Percentiles rank a stretch among this genome's conserved stretches.
Evolutionary conservation across 139 green algal genomes (phyloP).

Genomic region (Dunaliella primolecta): DNA sequence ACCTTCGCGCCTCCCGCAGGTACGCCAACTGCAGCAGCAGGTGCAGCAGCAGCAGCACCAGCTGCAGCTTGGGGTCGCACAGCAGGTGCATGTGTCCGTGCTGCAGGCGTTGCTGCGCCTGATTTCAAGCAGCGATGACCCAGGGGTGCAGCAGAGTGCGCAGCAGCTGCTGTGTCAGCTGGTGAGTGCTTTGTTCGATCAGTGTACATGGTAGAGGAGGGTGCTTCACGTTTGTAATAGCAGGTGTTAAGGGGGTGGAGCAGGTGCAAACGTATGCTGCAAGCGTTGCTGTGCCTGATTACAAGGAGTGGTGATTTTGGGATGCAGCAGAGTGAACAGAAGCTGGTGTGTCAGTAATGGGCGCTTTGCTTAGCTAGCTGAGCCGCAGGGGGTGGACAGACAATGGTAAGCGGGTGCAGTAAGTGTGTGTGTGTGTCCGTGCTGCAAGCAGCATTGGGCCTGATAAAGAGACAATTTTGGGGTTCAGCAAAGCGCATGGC

Average conservation of each 20-base stretch:
- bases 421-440: slow-evolving; percentile 4
- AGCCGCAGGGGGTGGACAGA: no score
- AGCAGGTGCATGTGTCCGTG: slow-evolving; percentile 8
- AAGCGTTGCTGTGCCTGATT: not conserved
- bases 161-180: slow-evolving; percentile 20
- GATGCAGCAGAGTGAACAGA: slow-evolving; percentile 7
- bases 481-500: slow-evolving; percentile 11
- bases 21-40: not conserved
- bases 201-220: no score
- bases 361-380: no score
- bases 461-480: slow-evolving; percentile 7
- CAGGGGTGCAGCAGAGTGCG: slow-evolving; percentile 10
- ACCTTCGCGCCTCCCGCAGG: no score
- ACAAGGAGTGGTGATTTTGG: not conserved
- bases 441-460: not conserved
- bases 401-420: no score
- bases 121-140: slow-evolving; percentile 1
- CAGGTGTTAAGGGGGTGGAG: no score
- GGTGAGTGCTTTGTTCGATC: slow-evolving; percentile 14
- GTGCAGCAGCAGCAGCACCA: not conserved
- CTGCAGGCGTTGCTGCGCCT: not conserved
- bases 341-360: slow-evolving; percentile 21
- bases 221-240: no score
- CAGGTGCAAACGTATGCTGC: not conserved
- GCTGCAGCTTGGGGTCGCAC: not conserved